These are phyloP conservation scores for Gracilaria caudata DNA, from an alignment of 23 red algal genomes.

Conservation along the genomic window DNA sequence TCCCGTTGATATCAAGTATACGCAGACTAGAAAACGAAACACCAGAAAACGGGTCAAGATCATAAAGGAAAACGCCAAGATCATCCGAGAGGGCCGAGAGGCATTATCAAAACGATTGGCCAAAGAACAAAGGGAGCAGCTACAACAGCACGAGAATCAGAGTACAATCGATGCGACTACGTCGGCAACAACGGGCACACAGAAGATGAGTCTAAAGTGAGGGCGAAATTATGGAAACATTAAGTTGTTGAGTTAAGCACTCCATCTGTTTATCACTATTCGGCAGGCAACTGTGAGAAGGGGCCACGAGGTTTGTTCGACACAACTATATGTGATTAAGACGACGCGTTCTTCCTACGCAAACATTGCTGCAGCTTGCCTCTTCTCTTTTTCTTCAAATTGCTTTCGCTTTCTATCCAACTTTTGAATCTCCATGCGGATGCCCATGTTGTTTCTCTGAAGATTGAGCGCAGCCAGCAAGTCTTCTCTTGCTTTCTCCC, in stretches of 20 bases:
- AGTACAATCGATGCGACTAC: neutral
- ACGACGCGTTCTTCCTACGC: constrained; percentile 19
- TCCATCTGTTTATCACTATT: constrained; percentile 13
- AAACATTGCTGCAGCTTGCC: constrained; percentile 79
- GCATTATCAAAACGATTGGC: constrained; percentile 27
- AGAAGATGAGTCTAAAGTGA: constrained; percentile 2
- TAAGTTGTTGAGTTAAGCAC: neutral
- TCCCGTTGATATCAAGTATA: constrained; percentile 53
- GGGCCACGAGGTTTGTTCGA: neutral
- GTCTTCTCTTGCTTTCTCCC: constrained; percentile 65
- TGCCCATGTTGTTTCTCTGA: constrained; percentile 66
- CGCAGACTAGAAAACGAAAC: constrained; percentile 58
- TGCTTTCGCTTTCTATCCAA: constrained; percentile 64
- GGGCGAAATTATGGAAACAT: neutral
- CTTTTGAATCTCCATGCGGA: constrained; percentile 73
- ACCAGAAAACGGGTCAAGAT: constrained; percentile 58
- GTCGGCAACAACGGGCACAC: neutral
- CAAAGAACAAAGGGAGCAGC: constrained; percentile 21
- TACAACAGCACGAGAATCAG: neutral
- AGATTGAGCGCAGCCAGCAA: constrained; percentile 63
- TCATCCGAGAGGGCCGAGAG: constrained; percentile 65
- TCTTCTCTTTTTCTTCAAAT: constrained; percentile 75
- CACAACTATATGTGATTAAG: neutral
- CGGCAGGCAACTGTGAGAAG: neutral
- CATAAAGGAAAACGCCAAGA: constrained; percentile 65